Conservation (phyloP, 768 basidiomycete species). For the Phylloporus arenicola region DNA sequence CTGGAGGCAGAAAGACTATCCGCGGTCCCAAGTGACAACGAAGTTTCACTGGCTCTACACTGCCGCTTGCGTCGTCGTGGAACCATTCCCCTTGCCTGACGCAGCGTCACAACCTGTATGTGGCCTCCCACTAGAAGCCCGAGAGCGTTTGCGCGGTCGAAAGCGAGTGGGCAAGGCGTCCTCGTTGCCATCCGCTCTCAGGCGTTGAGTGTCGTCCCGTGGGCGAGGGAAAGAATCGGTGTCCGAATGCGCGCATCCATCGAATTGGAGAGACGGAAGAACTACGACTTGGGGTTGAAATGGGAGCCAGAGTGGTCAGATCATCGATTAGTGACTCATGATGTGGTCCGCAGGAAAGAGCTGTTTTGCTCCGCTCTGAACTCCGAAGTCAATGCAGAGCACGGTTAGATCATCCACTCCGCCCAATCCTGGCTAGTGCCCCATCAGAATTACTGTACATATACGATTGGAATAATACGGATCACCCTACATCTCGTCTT, state of each 20-base stretch:
- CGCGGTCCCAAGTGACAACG: background rate
- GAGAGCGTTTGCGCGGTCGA: background rate
- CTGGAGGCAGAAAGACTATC: background rate
- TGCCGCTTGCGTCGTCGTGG: background rate
- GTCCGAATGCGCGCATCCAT: slow-evolving; percentile 12
- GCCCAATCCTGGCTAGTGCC: too few species aligned
- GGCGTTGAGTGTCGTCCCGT: background rate
- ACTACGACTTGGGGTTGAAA: background rate
- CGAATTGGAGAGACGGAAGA: background rate
- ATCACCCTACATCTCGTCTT: too few species aligned
- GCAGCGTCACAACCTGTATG: too few species aligned
- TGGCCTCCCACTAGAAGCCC: too few species aligned
- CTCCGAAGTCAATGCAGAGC: too few species aligned
- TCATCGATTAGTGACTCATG: too few species aligned
- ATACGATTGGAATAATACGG: too few species aligned
- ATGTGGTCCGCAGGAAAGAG: too few species aligned
- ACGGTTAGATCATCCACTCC: too few species aligned
- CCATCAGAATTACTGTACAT: too few species aligned
- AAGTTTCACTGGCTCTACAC: background rate
- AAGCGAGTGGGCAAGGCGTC: slow-evolving; percentile 12
- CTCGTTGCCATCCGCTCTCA: background rate
- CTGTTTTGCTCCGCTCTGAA: too few species aligned
- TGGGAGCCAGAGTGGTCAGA: too few species aligned
- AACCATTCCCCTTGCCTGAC: background rate
- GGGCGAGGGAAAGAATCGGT: background rate